A percentile compares a stretch with the other conserved stretches of the same genome.
Conservation (phyloP, 2,329 filamentous ascomycete species). For the Colletotrichum tofieldiae region DNA sequence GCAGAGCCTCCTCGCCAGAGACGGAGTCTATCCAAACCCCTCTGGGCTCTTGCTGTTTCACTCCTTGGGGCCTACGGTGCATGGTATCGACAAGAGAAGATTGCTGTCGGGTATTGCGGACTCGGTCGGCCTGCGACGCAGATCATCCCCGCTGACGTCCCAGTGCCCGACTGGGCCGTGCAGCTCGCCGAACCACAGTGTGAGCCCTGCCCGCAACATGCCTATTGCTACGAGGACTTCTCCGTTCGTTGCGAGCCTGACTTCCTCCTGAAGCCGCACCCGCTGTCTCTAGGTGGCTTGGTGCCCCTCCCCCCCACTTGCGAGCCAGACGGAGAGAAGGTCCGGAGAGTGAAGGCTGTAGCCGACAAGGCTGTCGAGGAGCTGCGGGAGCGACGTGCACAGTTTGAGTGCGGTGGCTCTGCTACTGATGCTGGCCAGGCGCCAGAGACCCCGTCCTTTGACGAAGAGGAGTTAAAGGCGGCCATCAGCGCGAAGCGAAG, state of each 20-base stretch:
- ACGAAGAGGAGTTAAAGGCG: constrained; percentile 83
- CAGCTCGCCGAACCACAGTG: constrained; percentile 84
- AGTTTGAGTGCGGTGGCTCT: constrained; percentile 90
- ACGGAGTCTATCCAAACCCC: constrained; percentile 72
- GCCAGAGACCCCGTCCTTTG: constrained; percentile 71
- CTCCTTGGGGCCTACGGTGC: constrained; percentile 80
- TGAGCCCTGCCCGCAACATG: constrained; percentile 91
- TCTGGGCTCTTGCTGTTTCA: constrained; percentile 80
- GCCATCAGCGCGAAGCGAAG: constrained; percentile 82
- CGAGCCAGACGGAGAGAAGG: constrained; percentile 95
- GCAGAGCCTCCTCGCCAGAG: constrained; percentile 57
- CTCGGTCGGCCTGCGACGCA: constrained; percentile 76
- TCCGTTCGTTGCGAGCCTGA: constrained; percentile 86
- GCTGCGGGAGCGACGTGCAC: constrained; percentile 86
- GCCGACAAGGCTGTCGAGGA: constrained; percentile 91
- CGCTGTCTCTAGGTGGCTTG: constrained; percentile 84
- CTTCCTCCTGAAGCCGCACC: constrained; percentile 88
- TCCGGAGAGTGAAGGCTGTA: constrained; percentile 86
- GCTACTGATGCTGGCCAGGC: constrained; percentile 73
- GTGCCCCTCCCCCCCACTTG: constrained; percentile 91
- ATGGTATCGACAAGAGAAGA: constrained; percentile 95
- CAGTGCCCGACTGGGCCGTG: constrained; percentile 80
- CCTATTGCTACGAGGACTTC: constrained; percentile 87
- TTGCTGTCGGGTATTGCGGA: constrained; percentile 96
- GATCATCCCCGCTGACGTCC: constrained; percentile 64